Percentiles rank a stretch among this genome's conserved stretches.
These are phyloP conservation scores for Aurifilum marmelostoma DNA, from an alignment of 2,329 filamentous ascomycete species.

Conservation along the genomic window DNA sequence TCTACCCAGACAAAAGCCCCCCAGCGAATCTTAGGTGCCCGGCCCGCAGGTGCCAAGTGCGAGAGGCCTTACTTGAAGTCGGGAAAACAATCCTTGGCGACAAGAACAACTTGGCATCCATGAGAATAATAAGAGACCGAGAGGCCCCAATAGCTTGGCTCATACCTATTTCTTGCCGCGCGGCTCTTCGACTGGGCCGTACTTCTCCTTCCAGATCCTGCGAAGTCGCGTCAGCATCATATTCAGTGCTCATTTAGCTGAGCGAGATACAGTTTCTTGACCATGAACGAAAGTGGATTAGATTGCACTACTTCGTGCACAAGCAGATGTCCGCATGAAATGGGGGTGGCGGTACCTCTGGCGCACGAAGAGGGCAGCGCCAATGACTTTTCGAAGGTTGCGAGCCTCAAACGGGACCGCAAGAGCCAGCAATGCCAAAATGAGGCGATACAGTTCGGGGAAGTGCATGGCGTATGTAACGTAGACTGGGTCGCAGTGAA, in stretches of 20 bases:
- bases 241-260: neutral
- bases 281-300: neutral
- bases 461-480: neutral
- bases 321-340: neutral
- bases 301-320: neutral
- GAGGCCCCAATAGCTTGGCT: no score
- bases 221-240: conserved; percentile 7
- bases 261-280: neutral
- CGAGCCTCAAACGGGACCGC: neutral
- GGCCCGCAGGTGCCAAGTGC: neutral
- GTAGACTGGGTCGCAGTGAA: neutral
- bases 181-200: conserved; percentile 59
- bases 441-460: conserved; percentile 9
- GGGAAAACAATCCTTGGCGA: no score
- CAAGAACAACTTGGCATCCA: neutral
- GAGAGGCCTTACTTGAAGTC: neutral
- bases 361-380: neutral
- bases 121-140: neutral
- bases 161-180: conserved; percentile 47
- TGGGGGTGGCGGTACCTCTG: neutral
- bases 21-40: neutral
- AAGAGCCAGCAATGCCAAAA: conserved; percentile 7
- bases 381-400: neutral
- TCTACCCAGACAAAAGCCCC: neutral
- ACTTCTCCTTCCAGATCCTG: conserved; percentile 99